phyloP scores from a whole-genome alignment of 148 eudicot genomes.

The Nepenthes mirabilis region DNA sequence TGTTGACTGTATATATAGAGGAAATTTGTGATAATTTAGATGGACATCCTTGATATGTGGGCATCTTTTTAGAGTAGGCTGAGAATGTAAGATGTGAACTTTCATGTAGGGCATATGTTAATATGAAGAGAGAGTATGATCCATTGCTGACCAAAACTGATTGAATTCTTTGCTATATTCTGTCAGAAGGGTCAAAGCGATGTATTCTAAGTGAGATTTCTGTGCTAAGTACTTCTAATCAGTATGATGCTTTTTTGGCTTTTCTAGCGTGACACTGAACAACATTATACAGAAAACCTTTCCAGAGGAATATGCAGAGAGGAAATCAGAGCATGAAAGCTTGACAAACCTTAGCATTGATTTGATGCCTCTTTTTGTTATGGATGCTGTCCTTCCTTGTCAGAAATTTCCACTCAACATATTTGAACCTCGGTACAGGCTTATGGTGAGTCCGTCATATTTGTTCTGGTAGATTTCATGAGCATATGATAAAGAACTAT shows the following conservation, averaged over 20 bases:
- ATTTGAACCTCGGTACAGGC: slow-evolving; percentile 98
- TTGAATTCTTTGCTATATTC: not conserved
- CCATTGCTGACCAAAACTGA: not conserved
- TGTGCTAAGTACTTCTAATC: not conserved
- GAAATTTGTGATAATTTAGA: not conserved
- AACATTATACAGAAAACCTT: slow-evolving; percentile 80
- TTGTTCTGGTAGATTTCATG: not conserved
- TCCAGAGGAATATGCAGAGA: slow-evolving; percentile 82
- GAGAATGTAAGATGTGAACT: not conserved
- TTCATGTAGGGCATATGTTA: not conserved
- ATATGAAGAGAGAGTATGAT: not conserved
- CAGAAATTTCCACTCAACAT: slow-evolving; percentile 81
- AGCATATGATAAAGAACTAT: not conserved
- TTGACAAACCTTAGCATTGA: slow-evolving; percentile 59
- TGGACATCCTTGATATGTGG: not conserved
- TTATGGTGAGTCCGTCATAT: slow-evolving; percentile 51
- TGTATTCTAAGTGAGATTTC: not conserved
- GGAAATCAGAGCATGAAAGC: slow-evolving; percentile 67
- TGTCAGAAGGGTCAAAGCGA: not conserved
- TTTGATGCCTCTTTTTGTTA: slow-evolving; percentile 91
- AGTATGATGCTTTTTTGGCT: slow-evolving; percentile 4
- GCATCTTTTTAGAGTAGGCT: not conserved
- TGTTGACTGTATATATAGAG: not conserved
- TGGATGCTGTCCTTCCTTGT: slow-evolving; percentile 92
- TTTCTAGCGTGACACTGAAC: slow-evolving; percentile 83